These are phyloP conservation scores for Penicillium macrosclerotiorum DNA, from an alignment of 495 filamentous ascomycete species.

Conservation along the genomic window DNA sequence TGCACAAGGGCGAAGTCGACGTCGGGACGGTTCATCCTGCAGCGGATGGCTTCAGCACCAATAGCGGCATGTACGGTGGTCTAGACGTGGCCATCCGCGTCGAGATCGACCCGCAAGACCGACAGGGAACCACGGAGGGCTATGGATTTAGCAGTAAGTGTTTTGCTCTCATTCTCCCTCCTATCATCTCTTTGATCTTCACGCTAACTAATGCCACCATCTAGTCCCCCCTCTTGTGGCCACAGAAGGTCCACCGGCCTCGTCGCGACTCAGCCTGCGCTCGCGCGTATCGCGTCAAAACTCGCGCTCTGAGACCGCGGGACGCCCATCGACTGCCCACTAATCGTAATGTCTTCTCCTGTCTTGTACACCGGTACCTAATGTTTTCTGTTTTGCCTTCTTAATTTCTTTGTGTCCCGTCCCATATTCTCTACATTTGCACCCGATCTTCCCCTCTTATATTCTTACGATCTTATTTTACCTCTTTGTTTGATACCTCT, in stretches of 20 bases:
- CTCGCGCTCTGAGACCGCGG: slow-evolving; percentile 1
- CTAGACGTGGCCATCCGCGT: slow-evolving; percentile 68
- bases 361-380: neutral
- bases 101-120: slow-evolving; percentile 67
- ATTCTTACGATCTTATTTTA: no score
- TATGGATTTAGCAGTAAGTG: slow-evolving; percentile 64
- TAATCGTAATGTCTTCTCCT: slow-evolving; percentile 19
- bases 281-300: slow-evolving; percentile 21
- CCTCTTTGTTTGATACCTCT: slow-evolving; percentile 7
- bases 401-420: neutral
- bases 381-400: slow-evolving; percentile 6
- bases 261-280: slow-evolving; percentile 19
- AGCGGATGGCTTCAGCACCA: slow-evolving; percentile 50
- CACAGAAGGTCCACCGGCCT: slow-evolving; percentile 15
- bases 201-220: neutral
- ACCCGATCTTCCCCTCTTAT: no score
- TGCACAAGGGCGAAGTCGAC: slow-evolving; percentile 60
- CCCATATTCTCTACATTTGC: neutral
- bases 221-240: slow-evolving; percentile 30
- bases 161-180: neutral
- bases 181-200: neutral
- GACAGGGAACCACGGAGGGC: slow-evolving; percentile 57
- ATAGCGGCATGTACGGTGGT: slow-evolving; percentile 55
- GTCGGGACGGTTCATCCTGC: slow-evolving; percentile 67
- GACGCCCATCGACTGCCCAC: slow-evolving; percentile 23